These are phyloP conservation scores for Hibiscus syriacus DNA, from an alignment of 345 rosid genomes.

Conservation along the genomic window DNA sequence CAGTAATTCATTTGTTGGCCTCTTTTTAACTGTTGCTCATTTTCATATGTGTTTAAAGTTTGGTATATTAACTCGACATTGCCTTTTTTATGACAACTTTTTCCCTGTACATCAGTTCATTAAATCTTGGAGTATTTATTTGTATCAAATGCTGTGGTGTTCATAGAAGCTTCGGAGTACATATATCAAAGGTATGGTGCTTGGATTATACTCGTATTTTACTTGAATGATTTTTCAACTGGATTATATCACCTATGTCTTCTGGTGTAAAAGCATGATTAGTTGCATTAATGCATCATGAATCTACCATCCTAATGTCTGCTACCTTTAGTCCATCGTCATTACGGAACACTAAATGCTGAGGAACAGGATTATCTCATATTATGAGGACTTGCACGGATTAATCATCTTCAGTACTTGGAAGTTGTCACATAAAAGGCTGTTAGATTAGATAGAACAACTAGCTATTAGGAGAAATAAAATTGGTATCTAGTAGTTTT, in stretches of 20 bases:
- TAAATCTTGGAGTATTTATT: conserved; percentile 71
- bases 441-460: background rate
- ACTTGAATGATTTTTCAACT: background rate
- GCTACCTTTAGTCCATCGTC: background rate
- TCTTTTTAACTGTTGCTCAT: background rate
- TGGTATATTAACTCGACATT: background rate
- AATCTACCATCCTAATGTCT: background rate
- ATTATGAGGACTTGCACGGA: background rate
- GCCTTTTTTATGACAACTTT: conserved; percentile 11
- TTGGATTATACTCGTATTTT: background rate
- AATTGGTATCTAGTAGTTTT: background rate
- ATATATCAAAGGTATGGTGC: conserved; percentile 73
- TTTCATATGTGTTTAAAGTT: conserved; percentile 5
- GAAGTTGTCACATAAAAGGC: background rate
- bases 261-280: background rate
- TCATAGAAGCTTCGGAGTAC: conserved; percentile 98
- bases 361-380: background rate
- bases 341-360: background rate
- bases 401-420: background rate
- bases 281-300: background rate
- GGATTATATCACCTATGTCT: background rate
- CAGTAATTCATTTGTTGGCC: background rate
- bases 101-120: conserved; percentile 49
- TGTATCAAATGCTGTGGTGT: conserved; percentile 98
- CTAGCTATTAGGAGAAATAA: background rate